Evolutionary conservation across 2,329 filamentous ascomycete species (phyloP).

Genomic region (Fusarium subtropicale): DNA sequence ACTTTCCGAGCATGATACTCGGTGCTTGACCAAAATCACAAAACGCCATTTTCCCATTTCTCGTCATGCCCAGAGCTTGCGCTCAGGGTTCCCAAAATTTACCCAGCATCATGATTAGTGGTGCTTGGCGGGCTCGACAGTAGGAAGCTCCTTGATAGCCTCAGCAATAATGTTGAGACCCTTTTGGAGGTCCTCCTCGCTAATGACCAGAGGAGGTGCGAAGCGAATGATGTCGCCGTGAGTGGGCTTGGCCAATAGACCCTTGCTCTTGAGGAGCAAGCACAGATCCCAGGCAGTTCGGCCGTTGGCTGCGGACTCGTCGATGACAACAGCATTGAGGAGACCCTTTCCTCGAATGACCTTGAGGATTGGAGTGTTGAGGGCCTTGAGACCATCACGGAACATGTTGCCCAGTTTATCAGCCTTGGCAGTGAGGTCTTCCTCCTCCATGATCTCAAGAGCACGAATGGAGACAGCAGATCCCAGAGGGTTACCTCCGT

Average conservation of each 20-base stretch:
- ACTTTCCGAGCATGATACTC: constrained; percentile 18
- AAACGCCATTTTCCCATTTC: constrained; percentile 36
- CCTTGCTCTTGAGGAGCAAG: constrained; percentile 94
- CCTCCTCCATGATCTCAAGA: constrained; percentile 92
- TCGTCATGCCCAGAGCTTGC: constrained; percentile 38
- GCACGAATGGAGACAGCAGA: constrained; percentile 96
- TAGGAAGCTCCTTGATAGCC: constrained; percentile 84
- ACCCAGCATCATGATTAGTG: constrained; percentile 48
- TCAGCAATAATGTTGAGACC: constrained; percentile 84
- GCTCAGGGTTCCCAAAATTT: constrained; percentile 32
- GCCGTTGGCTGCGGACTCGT: constrained; percentile 86
- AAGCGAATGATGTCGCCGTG: constrained; percentile 99
- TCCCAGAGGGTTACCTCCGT: constrained; percentile 94
- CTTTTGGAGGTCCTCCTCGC: constrained; percentile 83
- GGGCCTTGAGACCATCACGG: constrained; percentile 78
- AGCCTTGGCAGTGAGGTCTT: constrained; percentile 85
- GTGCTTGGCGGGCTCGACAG: constrained; percentile 53
- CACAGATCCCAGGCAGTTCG: constrained; percentile 97
- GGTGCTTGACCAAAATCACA: constrained; percentile 21
- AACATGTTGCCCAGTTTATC: constrained; percentile 85
- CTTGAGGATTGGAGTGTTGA: constrained; percentile 85
- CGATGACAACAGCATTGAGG: constrained; percentile 95
- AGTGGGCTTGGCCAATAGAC: constrained; percentile 96
- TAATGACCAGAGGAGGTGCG: constrained; percentile 95
- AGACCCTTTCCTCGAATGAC: constrained; percentile 90